Percentiles rank a stretch among this genome's conserved stretches.
Evolutionary conservation across 352 stramenopile species (phyloP).

Genomic region (Globisporangium viniferum): DNA sequence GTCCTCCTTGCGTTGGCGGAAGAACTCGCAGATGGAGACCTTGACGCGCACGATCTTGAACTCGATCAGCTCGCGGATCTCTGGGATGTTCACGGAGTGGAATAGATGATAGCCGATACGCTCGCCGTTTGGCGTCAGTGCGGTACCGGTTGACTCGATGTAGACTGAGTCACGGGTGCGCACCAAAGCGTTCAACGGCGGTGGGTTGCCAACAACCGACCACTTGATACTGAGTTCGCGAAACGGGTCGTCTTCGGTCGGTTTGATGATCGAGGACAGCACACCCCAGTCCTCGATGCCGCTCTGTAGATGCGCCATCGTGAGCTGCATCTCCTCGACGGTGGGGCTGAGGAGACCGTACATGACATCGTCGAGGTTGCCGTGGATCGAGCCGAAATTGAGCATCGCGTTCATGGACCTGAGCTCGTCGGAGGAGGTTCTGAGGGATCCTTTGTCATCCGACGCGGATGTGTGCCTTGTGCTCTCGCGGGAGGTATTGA

Average conservation of each 20-base stretch:
- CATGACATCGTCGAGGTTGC: no score
- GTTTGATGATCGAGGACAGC: constrained; percentile 30
- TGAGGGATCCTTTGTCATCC: no score
- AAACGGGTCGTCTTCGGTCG: constrained; percentile 41
- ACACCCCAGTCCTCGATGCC: constrained; percentile 46
- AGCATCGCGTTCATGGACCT: no score
- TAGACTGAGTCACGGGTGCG: constrained; percentile 57
- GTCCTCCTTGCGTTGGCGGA: constrained; percentile 27
- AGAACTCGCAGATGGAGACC: constrained; percentile 37
- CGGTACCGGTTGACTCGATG: constrained; percentile 48
- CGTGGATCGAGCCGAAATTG: no score
- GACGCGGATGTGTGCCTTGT: no score
- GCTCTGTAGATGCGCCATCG: no score
- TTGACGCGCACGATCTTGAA: constrained; percentile 32
- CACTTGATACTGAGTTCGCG: constrained; percentile 44
- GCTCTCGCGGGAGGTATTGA: constrained; percentile 18
- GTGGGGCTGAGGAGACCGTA: no score
- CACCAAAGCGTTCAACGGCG: constrained; percentile 34
- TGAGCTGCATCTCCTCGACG: no score
- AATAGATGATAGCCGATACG: constrained; percentile 50
- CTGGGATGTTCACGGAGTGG: constrained; percentile 38
- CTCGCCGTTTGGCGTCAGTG: constrained; percentile 32
- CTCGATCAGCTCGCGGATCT: constrained; percentile 31
- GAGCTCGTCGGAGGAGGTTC: no score
- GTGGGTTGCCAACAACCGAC: constrained; percentile 39